These are phyloP conservation scores for Plasmodium fragile DNA, from an alignment of 169 alveolate genomes.

Conservation along the genomic window DNA sequence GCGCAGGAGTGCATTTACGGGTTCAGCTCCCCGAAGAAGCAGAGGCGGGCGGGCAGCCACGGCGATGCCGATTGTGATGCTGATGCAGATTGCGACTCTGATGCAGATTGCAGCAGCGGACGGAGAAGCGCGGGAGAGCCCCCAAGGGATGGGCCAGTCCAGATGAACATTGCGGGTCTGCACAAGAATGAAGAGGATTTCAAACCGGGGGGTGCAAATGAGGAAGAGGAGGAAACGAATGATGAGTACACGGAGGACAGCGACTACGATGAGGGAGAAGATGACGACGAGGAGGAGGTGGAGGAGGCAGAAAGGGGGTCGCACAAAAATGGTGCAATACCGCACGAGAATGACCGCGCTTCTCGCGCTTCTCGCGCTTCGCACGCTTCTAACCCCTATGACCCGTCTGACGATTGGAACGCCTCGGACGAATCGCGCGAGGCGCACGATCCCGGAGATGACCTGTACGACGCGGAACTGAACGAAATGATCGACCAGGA, in stretches of 20 bases:
- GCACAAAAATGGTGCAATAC: not conserved
- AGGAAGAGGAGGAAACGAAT: not conserved
- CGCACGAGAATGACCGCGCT: not conserved
- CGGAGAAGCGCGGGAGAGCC: not conserved
- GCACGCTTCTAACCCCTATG: too few species aligned
- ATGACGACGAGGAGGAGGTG: not conserved
- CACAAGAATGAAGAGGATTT: slow-evolving; percentile 18
- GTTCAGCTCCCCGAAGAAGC: slow-evolving; percentile 49
- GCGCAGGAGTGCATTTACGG: slow-evolving; percentile 68
- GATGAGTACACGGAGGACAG: slow-evolving; percentile 2
- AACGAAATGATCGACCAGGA: slow-evolving; percentile 65
- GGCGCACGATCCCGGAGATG: not conserved
- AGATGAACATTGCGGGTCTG: slow-evolving; percentile 12
- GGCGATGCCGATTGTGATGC: not conserved
- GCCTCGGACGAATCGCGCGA: not conserved
- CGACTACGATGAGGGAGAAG: slow-evolving; percentile 2
- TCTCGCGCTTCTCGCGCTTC: not conserved
- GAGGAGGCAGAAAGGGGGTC: not conserved
- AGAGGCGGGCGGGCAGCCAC: not conserved
- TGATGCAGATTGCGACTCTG: not conserved
- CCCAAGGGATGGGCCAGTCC: not conserved
- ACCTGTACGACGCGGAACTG: slow-evolving; percentile 49
- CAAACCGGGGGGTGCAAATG: not conserved
- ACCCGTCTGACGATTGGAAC: not conserved
- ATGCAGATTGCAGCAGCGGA: not conserved